Base-by-base conservation (phyloP, 805 yeast species). In the Candida glaebosa region DNA sequence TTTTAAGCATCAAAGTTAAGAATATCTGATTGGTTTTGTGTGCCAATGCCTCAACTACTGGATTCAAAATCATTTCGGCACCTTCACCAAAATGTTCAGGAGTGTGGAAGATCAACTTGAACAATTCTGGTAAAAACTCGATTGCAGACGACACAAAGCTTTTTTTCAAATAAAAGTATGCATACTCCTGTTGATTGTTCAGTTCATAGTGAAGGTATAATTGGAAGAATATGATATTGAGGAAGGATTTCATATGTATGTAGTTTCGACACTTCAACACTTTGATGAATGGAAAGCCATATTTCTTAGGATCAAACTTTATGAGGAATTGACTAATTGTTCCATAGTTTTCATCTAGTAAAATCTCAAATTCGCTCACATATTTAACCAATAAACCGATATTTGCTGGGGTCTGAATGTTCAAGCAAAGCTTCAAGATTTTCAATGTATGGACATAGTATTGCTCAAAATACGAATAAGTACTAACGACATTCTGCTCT, bases 31-130 rank as follows among this genome's bases (percentile, higher is more conserved):
- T 52, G 4, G 53, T 45, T 43, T 57, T 61, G 43, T 67, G 71
- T 28, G 51, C 42, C 15, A 47, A 37, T 2, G 47, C 34, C 28
- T 61, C 56, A 4, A 65, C 26, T 3, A 56, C 33, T 16, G 81
- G 79, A 41, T 67, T 75, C 24, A 78, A 38, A 7, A 69, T 51
- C 37, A 65, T 57, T 34, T 66, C 75, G 2, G 71, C 64, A 0
- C 72, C 69, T 1, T 54, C 49, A 2, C 73, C 78, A 51, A 76
- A 75, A 48, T 67, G 65, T 1, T 47, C 32, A 2, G 53, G 45
- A 42, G 64, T 57, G 38, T 64, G 60, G 26, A 48, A 49, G 17
- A 68, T 51, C 20, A 73, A 42, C 18, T 62, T 59, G 42, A 55
- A 44, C 28, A 60, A 55, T 4, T 60, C 52, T 12, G 70, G 66